A percentile compares a stretch with the other conserved stretches of the same genome.
Conservation (phyloP, 345 rosid genomes). For the Boechera retrofracta region DNA sequence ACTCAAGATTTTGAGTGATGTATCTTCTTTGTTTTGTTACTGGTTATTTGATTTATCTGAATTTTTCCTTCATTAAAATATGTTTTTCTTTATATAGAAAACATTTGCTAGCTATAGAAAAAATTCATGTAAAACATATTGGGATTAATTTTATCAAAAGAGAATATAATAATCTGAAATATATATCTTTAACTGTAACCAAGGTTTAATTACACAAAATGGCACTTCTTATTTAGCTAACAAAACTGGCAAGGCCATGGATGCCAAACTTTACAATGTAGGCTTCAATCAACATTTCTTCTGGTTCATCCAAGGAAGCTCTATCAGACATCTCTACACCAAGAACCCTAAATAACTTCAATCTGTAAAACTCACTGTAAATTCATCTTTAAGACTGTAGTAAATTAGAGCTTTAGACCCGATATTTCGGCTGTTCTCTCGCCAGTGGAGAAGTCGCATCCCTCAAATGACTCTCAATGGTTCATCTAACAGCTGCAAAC, state of each 20-base stretch:
- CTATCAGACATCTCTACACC: constrained; percentile 34
- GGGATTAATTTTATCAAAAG: not conserved
- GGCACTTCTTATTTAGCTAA: constrained; percentile 35
- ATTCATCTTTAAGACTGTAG: constrained; percentile 27
- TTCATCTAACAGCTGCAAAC: constrained; percentile 80
- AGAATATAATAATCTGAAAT: constrained; percentile 15
- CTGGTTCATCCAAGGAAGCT: constrained; percentile 35
- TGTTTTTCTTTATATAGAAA: constrained; percentile 1
- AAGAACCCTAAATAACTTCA: constrained; percentile 32
- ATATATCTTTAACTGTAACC: not conserved
- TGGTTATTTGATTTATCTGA: not conserved
- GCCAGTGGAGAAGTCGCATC: constrained; percentile 31
- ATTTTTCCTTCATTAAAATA: not conserved
- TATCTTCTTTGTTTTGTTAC: not conserved
- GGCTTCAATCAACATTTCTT: constrained; percentile 27
- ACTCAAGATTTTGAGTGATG: not conserved
- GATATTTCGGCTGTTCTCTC: constrained; percentile 12
- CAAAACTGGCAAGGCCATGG: constrained; percentile 46
- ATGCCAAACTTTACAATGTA: constrained; percentile 44
- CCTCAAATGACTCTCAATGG: constrained; percentile 50
- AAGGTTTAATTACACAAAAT: constrained; percentile 29
- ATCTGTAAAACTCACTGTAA: constrained; percentile 30
- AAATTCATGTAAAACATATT: not conserved
- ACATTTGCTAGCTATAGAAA: constrained; percentile 14
- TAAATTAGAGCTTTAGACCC: constrained; percentile 15